These are phyloP conservation scores for Raphanus sativus DNA, from an alignment of 345 rosid genomes.

Conservation along the genomic window DNA sequence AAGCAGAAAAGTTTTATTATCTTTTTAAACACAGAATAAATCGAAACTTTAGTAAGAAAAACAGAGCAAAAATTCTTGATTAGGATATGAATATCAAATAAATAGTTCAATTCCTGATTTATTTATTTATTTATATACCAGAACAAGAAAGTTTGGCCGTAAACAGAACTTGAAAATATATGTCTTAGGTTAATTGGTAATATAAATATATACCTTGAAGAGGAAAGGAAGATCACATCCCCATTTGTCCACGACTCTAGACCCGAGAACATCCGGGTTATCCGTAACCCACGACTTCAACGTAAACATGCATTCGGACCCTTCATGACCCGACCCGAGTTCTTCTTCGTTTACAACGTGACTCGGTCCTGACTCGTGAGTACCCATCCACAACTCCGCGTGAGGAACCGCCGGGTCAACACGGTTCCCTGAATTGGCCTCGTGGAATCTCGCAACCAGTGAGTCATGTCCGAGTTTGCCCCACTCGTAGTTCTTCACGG, in stretches of 20 bases:
- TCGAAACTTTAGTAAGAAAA: neutral
- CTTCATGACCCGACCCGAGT: conserved; percentile 31
- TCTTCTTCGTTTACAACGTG: conserved; percentile 42
- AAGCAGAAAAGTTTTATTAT: neutral
- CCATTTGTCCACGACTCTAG: conserved; percentile 67
- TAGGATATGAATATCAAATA: neutral
- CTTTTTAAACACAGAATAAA: neutral
- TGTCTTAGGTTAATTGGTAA: neutral
- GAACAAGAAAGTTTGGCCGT: neutral
- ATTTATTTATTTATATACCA: neutral
- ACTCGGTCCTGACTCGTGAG: conserved; percentile 84
- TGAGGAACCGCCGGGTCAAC: conserved; percentile 48
- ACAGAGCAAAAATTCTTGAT: neutral
- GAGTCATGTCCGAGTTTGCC: conserved; percentile 67
- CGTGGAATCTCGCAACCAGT: conserved; percentile 57
- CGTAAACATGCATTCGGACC: conserved; percentile 25
- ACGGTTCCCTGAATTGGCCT: conserved; percentile 54
- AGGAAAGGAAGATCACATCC: conserved; percentile 92
- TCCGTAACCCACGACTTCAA: conserved; percentile 70
- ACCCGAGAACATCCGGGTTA: conserved; percentile 72
- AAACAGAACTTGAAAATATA: neutral
- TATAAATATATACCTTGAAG: conserved; percentile 67
- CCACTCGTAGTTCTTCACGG: conserved; percentile 86
- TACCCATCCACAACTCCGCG: conserved; percentile 77
- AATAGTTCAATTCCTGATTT: neutral